Percentiles rank a stretch among this genome's conserved stretches.
Conservation (phyloP, 805 yeast species). For the Candida odintsovae region DNA sequence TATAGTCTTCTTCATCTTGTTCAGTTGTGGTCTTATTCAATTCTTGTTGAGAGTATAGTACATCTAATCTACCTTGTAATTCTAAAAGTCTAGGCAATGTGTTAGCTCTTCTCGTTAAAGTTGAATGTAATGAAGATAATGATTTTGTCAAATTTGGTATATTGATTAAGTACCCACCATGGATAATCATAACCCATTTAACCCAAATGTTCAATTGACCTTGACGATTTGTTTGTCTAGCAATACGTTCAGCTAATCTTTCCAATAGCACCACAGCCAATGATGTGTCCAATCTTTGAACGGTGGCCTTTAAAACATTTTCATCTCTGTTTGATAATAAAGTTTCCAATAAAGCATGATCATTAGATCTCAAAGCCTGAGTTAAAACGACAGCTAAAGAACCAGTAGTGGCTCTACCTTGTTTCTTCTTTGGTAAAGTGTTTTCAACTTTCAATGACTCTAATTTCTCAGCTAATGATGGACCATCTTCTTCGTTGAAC, state of each 20-base stretch:
- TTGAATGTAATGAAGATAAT: conserved; percentile 58
- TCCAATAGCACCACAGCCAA: conserved; percentile 54
- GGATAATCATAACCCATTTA: conserved; percentile 76
- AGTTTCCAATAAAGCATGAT: conserved; percentile 77
- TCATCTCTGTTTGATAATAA: conserved; percentile 58
- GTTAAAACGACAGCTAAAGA: conserved; percentile 78
- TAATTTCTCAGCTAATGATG: conserved; percentile 50
- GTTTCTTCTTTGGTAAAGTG: conserved; percentile 26
- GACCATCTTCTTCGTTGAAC: conserved; percentile 39
- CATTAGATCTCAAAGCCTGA: conserved; percentile 86
- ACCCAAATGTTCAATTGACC: conserved; percentile 66
- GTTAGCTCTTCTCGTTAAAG: conserved; percentile 58
- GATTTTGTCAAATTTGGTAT: conserved; percentile 45
- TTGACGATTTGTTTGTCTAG: conserved; percentile 50
- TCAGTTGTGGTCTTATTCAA: conserved; percentile 43
- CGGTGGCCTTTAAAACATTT: conserved; percentile 45
- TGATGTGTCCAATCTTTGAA: conserved; percentile 48
- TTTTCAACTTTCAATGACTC: conserved; percentile 28
- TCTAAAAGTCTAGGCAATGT: conserved; percentile 69
- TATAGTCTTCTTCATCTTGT: conserved; percentile 29
- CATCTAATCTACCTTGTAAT: conserved; percentile 75
- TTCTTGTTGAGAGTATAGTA: conserved; percentile 60
- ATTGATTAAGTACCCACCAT: conserved; percentile 61
- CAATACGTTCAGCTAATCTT: conserved; percentile 51
- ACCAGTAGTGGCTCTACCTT: conserved; percentile 58